Percentiles rank a stretch among this genome's conserved stretches.
Conservation (phyloP, 441 rosid genomes). For the Adansonia madagascariensis region DNA sequence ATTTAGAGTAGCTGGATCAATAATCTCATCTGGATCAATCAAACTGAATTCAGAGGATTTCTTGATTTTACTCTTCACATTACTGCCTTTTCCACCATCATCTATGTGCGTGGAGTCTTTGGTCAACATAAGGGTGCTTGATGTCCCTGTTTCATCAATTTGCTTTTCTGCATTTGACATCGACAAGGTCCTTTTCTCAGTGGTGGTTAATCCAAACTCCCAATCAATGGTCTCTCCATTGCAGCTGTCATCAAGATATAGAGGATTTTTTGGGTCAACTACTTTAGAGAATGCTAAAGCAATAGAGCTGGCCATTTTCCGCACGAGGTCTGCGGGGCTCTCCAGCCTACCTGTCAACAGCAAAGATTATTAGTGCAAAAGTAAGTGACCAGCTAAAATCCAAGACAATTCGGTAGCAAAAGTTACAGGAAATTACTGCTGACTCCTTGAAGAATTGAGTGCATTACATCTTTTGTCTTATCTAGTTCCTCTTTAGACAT, state of each 20-base stretch:
- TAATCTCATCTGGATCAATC: slow-evolving; percentile 88
- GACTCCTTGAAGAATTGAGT: slow-evolving; percentile 92
- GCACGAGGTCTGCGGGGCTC: slow-evolving; percentile 69
- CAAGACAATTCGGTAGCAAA: slow-evolving; percentile 32
- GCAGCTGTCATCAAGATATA: slow-evolving; percentile 85
- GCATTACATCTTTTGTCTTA: slow-evolving; percentile 76
- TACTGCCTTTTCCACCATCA: slow-evolving; percentile 33
- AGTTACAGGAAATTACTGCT: slow-evolving; percentile 60
- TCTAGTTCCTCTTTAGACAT: slow-evolving; percentile 88
- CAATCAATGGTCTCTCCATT: slow-evolving; percentile 74
- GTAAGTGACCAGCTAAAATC: slow-evolving; percentile 27
- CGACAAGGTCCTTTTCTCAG: slow-evolving; percentile 40
- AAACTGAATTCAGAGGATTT: slow-evolving; percentile 46
- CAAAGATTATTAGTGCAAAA: slow-evolving; percentile 32
- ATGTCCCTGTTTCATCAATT: slow-evolving; percentile 42
- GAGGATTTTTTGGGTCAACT: slow-evolving; percentile 85
- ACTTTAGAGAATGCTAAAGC: slow-evolving; percentile 87
- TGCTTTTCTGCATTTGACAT: slow-evolving; percentile 36
- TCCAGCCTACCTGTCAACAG: slow-evolving; percentile 86
- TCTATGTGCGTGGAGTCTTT: slow-evolving; percentile 34
- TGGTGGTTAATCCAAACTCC: slow-evolving; percentile 69
- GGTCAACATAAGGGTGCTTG: slow-evolving; percentile 41
- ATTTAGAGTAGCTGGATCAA: slow-evolving; percentile 77
- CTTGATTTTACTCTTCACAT: slow-evolving; percentile 49
- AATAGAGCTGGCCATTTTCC: slow-evolving; percentile 90